Conservation (phyloP, 495 filamentous ascomycete species). For the Mytilinidion resinicola region DNA sequence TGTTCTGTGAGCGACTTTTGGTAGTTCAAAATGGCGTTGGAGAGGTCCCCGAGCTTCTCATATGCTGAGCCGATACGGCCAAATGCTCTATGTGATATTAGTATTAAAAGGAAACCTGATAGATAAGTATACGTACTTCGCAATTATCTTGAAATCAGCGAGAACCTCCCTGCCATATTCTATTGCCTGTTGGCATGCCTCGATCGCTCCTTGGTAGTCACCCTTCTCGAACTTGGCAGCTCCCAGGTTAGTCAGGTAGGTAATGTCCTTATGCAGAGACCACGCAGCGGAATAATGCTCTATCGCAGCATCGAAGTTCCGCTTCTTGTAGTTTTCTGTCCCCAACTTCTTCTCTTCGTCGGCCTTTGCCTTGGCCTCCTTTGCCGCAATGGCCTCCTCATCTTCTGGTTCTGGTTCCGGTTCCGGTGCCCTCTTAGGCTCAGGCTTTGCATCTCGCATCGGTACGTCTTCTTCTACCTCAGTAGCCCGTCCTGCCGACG, state of each 20-base stretch:
- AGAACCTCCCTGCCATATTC: slow-evolving; percentile 80
- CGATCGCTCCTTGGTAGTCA: slow-evolving; percentile 79
- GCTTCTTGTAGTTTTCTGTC: slow-evolving; percentile 96
- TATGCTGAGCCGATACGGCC: slow-evolving; percentile 85
- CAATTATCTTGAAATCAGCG: slow-evolving; percentile 94
- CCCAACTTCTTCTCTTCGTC: slow-evolving; percentile 93
- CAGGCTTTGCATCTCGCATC: slow-evolving; percentile 64
- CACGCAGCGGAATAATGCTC: slow-evolving; percentile 94
- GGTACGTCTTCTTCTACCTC: slow-evolving; percentile 68
- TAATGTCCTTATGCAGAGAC: slow-evolving; percentile 91
- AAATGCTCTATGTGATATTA: slow-evolving; percentile 52
- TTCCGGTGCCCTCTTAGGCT: slow-evolving; percentile 51
- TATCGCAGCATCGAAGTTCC: slow-evolving; percentile 88
- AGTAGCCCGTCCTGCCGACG: slow-evolving; percentile 34
- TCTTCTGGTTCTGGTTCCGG: slow-evolving; percentile 60
- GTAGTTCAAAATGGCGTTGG: slow-evolving; percentile 81
- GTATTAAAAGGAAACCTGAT: not conserved
- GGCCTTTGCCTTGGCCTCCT: slow-evolving; percentile 84
- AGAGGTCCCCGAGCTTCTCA: slow-evolving; percentile 78
- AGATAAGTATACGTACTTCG: slow-evolving; percentile 56
- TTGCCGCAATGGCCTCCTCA: slow-evolving; percentile 74
- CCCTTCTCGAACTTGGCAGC: slow-evolving; percentile 95
- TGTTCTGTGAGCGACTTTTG: slow-evolving; percentile 92
- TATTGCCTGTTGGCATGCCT: slow-evolving; percentile 77
- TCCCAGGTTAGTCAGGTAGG: slow-evolving; percentile 92